Percentiles rank a stretch among this genome's conserved stretches.
phyloP scores from a whole-genome alignment of 495 filamentous ascomycete species.

The Aspergillus egyptiacus region DNA sequence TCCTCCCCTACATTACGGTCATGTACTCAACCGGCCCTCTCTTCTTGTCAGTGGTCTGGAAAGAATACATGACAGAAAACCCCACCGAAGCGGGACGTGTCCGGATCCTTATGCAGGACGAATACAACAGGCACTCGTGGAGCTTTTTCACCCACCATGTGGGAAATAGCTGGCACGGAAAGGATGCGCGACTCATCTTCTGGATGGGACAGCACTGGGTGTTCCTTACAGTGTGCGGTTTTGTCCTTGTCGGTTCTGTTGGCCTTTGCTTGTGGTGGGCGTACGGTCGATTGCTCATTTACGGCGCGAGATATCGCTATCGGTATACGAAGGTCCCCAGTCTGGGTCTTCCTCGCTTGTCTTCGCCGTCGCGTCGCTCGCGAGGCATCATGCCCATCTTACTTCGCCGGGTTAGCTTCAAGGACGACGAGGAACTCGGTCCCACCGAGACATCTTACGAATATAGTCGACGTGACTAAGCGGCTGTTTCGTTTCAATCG shows the following conservation, averaged over 20 bases:
- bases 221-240: constrained; percentile 60
- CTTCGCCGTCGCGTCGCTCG: constrained; percentile 32
- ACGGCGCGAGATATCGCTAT: constrained; percentile 41
- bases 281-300: constrained; percentile 44
- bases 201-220: constrained; percentile 77
- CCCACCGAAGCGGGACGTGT: constrained; percentile 41
- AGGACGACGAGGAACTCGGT: constrained; percentile 40
- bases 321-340: constrained; percentile 35
- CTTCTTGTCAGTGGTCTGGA: constrained; percentile 81
- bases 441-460: constrained; percentile 40
- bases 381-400: constrained; percentile 35
- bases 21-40: constrained; percentile 84
- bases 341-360: constrained; percentile 25
- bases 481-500: constrained; percentile 13
- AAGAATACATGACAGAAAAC: constrained; percentile 56
- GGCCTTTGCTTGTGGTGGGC: constrained; percentile 53
- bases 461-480: constrained; percentile 36
- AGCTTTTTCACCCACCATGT: constrained; percentile 72
- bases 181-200: constrained; percentile 70
- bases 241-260: constrained; percentile 52
- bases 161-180: constrained; percentile 72
- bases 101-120: constrained; percentile 54
- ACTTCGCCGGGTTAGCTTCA: constrained; percentile 40
- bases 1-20: constrained; percentile 80
- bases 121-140: constrained; percentile 66